Evolutionary conservation across 2,329 filamentous ascomycete species (phyloP), one percentile per base, ranked within the genome.

Genomic region (Rhynchosporium agropyri): DNA sequence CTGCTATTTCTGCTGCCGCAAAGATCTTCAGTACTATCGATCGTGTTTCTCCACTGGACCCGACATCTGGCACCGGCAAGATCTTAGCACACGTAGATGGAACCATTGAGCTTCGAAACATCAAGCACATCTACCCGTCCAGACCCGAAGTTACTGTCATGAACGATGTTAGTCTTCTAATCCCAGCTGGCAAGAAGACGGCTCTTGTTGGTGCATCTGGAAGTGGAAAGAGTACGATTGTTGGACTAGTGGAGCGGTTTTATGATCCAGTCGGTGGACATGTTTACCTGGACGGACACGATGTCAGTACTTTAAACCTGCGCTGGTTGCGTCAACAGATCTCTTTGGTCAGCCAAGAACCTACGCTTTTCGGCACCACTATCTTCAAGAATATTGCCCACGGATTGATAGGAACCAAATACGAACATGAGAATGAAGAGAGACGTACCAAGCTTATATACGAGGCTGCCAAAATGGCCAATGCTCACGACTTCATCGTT

Each of bases 11-110:
- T 38, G 94, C 95, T 2, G 92, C 91, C 3, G 84, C 86, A 61
- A 98, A 98, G 79, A 97, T 99, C 66, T 97, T 89, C 79, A 90
- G 87, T 74, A 97, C 93, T 1, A 98, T 98, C 69, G 94, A 98
- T 76, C 89, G 95, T 58, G 72, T 79, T 3, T 97, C 95, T 0
- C 92, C 94, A 0, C 81, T 98, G 54, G 90, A 99, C 72, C 88
- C 94, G 0, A 85, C 85, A 5, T 84, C 83, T 2, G 83, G 88
- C 0, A 80, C 82, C 8, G 95, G 94, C n/a, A 80, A 85, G 64
- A 92, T 83, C 68, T 82, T 96, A 0, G 87, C 92, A 1, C 76
- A 84, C 26, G 82, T 97, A 1, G 80, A 89, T 64, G 95, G 95
- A 33, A 86, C 85, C 15, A 89, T 99, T 63, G 89, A 93, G 68